phyloP scores from a whole-genome alignment of 805 yeast species.

The Barnettozyma wickerhamii region DNA sequence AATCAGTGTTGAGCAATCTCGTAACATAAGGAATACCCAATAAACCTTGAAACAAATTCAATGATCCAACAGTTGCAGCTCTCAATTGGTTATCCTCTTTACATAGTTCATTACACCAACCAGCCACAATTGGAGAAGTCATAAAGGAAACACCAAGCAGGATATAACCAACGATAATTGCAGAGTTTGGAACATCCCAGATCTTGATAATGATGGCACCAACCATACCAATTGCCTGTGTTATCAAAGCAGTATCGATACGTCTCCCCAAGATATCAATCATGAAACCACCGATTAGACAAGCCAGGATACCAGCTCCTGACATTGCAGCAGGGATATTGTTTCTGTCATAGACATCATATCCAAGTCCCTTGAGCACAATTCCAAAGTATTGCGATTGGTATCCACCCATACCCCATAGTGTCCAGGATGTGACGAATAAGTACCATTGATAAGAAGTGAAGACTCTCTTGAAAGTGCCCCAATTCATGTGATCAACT shows the following conservation, averaged over 20 bases:
- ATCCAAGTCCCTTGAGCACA: conserved; percentile 19
- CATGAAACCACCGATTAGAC: conserved; percentile 15
- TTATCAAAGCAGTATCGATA: conserved; percentile 12
- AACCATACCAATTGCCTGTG: conserved; percentile 10
- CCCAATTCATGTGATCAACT: conserved; percentile 12
- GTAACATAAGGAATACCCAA: conserved; percentile 16
- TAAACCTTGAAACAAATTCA: conserved; percentile 18
- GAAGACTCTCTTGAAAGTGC: conserved; percentile 17
- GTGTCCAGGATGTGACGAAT: conserved; percentile 15
- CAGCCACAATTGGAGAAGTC: conserved; percentile 17
- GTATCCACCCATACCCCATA: conserved; percentile 13
- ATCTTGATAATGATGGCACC: conserved; percentile 15
- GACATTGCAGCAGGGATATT: conserved; percentile 19
- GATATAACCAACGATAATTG: conserved; percentile 16
- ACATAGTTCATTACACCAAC: conserved; percentile 23
- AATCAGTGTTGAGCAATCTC: conserved; percentile 12
- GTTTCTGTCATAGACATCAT: conserved; percentile 22
- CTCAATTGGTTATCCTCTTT: conserved; percentile 24
- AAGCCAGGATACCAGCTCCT: conserved; percentile 19
- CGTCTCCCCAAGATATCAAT: conserved; percentile 19
- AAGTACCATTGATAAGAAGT: conserved; percentile 19
- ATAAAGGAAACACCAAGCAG: conserved; percentile 16
- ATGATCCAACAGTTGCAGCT: conserved; percentile 21
- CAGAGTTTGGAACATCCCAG: conserved; percentile 16
- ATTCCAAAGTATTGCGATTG: conserved; percentile 13